phyloP scores from a whole-genome alignment of 768 basidiomycete genomes.

The Termitomyces sp. region DNA sequence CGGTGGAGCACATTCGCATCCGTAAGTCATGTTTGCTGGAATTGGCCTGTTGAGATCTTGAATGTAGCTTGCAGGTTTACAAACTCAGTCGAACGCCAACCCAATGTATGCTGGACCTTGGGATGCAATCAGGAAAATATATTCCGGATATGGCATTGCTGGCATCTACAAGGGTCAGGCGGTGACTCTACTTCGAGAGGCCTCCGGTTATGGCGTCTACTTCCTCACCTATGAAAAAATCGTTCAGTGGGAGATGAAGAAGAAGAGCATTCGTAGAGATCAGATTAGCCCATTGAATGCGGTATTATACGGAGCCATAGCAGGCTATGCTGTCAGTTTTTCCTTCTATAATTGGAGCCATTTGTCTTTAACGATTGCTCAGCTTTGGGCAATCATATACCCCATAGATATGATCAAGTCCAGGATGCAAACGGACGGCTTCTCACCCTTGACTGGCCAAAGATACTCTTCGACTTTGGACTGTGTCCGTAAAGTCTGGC shows the following conservation, averaged over 20 bases:
- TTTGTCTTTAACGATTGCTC: slow-evolving; percentile 9
- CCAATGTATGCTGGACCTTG: slow-evolving; percentile 76
- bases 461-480: slow-evolving; percentile 82
- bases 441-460: slow-evolving; percentile 64
- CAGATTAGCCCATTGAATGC: slow-evolving; percentile 75
- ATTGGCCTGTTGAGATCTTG: slow-evolving; percentile 1
- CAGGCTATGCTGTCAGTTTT: slow-evolving; percentile 79
- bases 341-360: neutral
- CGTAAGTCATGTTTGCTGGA: slow-evolving; percentile 42
- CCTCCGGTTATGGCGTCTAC: slow-evolving; percentile 79
- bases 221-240: slow-evolving; percentile 92
- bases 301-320: slow-evolving; percentile 83
- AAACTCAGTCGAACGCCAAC: slow-evolving; percentile 82
- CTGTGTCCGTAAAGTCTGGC: slow-evolving; percentile 79
- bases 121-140: slow-evolving; percentile 86
- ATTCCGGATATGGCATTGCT: slow-evolving; percentile 62
- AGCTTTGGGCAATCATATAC: slow-evolving; percentile 93
- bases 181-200: slow-evolving; percentile 82
- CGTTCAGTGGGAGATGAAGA: slow-evolving; percentile 79
- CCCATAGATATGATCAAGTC: slow-evolving; percentile 97
- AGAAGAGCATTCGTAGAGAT: slow-evolving; percentile 64
- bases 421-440: slow-evolving; percentile 92
- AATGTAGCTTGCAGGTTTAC: slow-evolving; percentile 55
- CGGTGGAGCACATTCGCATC: slow-evolving; percentile 97
- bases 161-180: slow-evolving; percentile 93